phyloP scores from a whole-genome alignment of 352 stramenopile species.

The Pythium periplocum region DNA sequence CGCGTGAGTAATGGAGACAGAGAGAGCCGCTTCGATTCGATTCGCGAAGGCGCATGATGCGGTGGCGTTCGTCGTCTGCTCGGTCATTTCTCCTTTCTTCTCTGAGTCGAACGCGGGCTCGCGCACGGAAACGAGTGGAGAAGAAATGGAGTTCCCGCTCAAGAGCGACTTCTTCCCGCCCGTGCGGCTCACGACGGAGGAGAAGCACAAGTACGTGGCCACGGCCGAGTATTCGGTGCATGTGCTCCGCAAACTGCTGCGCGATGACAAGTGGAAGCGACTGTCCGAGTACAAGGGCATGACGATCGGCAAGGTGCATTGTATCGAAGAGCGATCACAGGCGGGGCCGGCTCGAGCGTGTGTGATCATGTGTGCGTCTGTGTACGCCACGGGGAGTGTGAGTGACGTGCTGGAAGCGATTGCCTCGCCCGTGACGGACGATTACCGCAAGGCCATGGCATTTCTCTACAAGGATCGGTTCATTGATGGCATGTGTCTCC shows the following conservation, averaged over 20 bases:
- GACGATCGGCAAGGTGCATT: constrained; percentile 56
- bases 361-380: constrained; percentile 55
- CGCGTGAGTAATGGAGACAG: too few species aligned
- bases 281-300: constrained; percentile 49
- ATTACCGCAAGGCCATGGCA: constrained; percentile 61
- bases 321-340: constrained; percentile 32
- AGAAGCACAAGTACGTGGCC: constrained; percentile 36
- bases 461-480: constrained; percentile 58
- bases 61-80: too few species aligned
- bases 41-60: too few species aligned
- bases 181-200: constrained; percentile 39
- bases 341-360: constrained; percentile 21
- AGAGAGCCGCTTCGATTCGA: too few species aligned
- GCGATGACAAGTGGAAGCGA: constrained; percentile 55
- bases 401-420: constrained; percentile 63
- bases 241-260: constrained; percentile 35
- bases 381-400: constrained; percentile 47
- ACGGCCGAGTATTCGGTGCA: constrained; percentile 36
- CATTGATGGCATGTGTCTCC: constrained; percentile 52
- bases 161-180: constrained; percentile 68
- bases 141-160: constrained; percentile 61
- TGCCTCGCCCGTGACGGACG: constrained; percentile 52
- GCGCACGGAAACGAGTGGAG: too few species aligned
- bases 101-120: too few species aligned
- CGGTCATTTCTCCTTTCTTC: too few species aligned